Evolutionary conservation across 768 basidiomycete species (phyloP).

Genomic region (Pseudohyphozyma bogoriensis): DNA sequence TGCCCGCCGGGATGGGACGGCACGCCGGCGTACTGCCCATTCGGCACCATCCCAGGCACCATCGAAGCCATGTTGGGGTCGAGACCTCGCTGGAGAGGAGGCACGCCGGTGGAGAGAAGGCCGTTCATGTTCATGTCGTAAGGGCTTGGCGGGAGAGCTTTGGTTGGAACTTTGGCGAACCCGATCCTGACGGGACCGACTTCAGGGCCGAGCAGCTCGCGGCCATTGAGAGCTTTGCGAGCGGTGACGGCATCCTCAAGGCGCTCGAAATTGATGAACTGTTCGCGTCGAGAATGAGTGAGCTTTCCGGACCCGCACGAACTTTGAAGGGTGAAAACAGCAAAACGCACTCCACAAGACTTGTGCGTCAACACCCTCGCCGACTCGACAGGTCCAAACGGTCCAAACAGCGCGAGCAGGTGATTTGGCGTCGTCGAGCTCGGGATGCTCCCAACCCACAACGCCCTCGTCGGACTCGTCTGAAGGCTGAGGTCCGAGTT

Average conservation of each 20-base stretch:
- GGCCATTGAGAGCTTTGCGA: slow-evolving; percentile 86
- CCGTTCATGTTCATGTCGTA: no score
- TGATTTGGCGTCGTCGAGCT: slow-evolving; percentile 80
- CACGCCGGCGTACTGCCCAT: slow-evolving; percentile 19
- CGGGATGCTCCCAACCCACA: slow-evolving; percentile 98
- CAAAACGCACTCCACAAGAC: slow-evolving; percentile 58
- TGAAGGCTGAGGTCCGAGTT: slow-evolving; percentile 47
- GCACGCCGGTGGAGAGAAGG: background rate
- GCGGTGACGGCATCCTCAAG: slow-evolving; percentile 94
- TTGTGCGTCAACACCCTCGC: slow-evolving; percentile 94
- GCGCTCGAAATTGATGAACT: slow-evolving; percentile 85
- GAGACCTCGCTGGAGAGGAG: slow-evolving; percentile 50
- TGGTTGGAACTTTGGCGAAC: slow-evolving; percentile 85
- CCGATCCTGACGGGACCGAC: slow-evolving; percentile 95
- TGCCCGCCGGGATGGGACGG: slow-evolving; percentile 42
- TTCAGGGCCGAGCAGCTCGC: slow-evolving; percentile 89
- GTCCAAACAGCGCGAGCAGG: slow-evolving; percentile 89
- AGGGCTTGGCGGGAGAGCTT: slow-evolving; percentile 61
- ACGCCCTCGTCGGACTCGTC: slow-evolving; percentile 81
- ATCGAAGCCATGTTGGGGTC: slow-evolving; percentile 98
- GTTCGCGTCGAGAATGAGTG: background rate
- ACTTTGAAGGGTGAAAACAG: slow-evolving; percentile 46
- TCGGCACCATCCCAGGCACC: slow-evolving; percentile 43
- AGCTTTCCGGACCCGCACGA: background rate
- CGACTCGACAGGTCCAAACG: slow-evolving; percentile 94